Base-by-base conservation (phyloP, 2,329 filamentous ascomycete genomes). In the Arthroderma uncinatum region DNA sequence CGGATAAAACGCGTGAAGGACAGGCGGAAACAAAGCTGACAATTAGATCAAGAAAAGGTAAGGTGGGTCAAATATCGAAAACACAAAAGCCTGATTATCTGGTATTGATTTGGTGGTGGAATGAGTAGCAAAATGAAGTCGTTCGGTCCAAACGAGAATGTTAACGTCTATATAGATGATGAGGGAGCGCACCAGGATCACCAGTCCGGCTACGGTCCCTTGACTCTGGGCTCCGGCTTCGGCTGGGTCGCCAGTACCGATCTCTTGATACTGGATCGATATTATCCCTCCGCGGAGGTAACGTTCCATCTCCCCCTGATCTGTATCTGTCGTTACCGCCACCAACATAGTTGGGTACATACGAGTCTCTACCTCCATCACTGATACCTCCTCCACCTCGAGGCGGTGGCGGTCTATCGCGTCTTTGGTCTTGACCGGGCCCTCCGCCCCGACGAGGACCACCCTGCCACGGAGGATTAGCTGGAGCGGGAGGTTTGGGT, bases 281-380 rank as follows among this genome's bases (percentile, higher is more conserved):
- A 33, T 59, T 59, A 25, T 59, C 58, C 33, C 58, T 39, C 57
- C 53, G 54, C 28, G 55, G 48, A 42, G 44, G 19, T 14, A 52
- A 44, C 25, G 53, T 21, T 36, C 55, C 28, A 55, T 53, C 54
- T 47, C 52, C 47, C 16, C 50, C 25, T 30, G 34, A 44, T 36
- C 48, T 37, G 25, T 56, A 56, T 30, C 62, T 56, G 40, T 59
- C 55, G 16, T 34, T 60, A 50, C 23, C 28, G 6, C 44, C 44
- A n/a, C 44, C 62, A 39, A 64, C 63, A 57, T 73, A 72, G 33
- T 62, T 69, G 1, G 72, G 70, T 33, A 70, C 63, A 57, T 73
- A 73, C 7, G 70, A 71, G 57, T 74, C 71, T 30, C 67, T 12
- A 53, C 63, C 65, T 30, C 62, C 63, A 16, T 70, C 62, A 33